Conservation (phyloP, 495 filamentous ascomycete genomes). For the Podospora pseudoanserina region DNA sequence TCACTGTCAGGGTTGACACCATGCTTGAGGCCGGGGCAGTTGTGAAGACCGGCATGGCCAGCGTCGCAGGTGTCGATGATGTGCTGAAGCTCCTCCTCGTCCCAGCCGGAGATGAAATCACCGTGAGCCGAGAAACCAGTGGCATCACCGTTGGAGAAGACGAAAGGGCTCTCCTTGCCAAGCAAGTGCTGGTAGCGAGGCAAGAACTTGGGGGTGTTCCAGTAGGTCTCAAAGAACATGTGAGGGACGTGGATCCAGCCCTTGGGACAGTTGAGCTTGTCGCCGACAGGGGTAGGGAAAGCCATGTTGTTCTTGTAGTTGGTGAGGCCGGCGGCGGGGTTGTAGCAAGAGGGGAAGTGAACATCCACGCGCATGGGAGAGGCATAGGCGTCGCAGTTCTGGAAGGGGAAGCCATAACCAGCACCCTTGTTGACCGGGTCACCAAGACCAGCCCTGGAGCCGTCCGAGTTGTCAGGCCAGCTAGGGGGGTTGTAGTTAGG, state of each 20-base stretch:
- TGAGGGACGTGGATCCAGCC: slow-evolving; percentile 56
- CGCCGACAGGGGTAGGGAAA: slow-evolving; percentile 49
- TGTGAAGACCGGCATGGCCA: slow-evolving; percentile 48
- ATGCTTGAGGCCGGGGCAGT: slow-evolving; percentile 51
- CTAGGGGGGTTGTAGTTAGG: slow-evolving; percentile 49
- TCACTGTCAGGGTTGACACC: slow-evolving; percentile 39
- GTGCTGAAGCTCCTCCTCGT: slow-evolving; percentile 55
- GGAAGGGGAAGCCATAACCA: slow-evolving; percentile 49
- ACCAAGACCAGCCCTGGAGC: slow-evolving; percentile 45
- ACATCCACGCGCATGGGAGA: slow-evolving; percentile 56
- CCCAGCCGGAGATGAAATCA: slow-evolving; percentile 74
- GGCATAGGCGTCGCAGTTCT: slow-evolving; percentile 50
- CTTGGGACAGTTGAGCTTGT: slow-evolving; percentile 56
- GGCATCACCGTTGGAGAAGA: slow-evolving; percentile 58
- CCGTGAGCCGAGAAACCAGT: slow-evolving; percentile 61
- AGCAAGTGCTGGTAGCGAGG: slow-evolving; percentile 52
- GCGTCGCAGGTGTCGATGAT: slow-evolving; percentile 59
- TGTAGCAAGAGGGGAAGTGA: slow-evolving; percentile 55
- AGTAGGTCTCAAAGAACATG: slow-evolving; percentile 68
- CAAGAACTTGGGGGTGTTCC: slow-evolving; percentile 54
- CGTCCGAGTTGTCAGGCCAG: slow-evolving; percentile 46
- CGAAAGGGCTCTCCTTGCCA: slow-evolving; percentile 59
- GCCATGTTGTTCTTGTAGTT: slow-evolving; percentile 51
- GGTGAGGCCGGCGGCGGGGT: slow-evolving; percentile 54
- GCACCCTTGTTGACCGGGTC: slow-evolving; percentile 48